Conservation (phyloP, 768 basidiomycete genomes). For the Kwoniella dejecticola region DNA sequence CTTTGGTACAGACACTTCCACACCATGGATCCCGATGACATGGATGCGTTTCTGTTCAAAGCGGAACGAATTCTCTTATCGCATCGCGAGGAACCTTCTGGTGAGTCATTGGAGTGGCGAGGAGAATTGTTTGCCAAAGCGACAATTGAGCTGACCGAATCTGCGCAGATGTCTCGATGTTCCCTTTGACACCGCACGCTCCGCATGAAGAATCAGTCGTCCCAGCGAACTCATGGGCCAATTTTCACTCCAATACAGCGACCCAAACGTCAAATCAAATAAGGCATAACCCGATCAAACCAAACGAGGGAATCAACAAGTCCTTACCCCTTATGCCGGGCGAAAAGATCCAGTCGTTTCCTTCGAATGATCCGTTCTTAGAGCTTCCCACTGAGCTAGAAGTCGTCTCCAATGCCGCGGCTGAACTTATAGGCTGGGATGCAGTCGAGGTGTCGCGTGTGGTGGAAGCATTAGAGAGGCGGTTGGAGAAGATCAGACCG, state of each 20-base stretch:
- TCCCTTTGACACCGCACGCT: conserved; percentile 6
- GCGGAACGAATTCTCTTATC: conserved; percentile 30
- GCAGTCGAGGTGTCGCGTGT: conserved; percentile 62
- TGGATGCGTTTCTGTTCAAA: conserved; percentile 41
- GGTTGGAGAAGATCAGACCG: conserved; percentile 56
- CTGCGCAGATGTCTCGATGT: conserved; percentile 19
- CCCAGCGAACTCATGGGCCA: conserved; percentile 21
- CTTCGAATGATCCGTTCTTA: conserved; percentile 69
- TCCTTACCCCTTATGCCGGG: conserved; percentile 60
- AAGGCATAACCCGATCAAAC: conserved; percentile 9
- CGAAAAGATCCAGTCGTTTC: conserved; percentile 66
- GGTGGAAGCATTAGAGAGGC: conserved; percentile 68
- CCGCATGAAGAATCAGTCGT: conserved; percentile 20
- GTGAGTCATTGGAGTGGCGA: conserved; percentile 12
- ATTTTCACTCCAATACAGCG: conserved; percentile 23
- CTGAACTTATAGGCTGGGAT: conserved; percentile 63
- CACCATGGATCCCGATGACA: conserved; percentile 29
- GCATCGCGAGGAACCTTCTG: conserved; percentile 20
- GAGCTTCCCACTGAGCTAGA: conserved; percentile 62
- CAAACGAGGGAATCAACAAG: conserved; percentile 19
- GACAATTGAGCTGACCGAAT: neutral
- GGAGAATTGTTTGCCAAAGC: neutral
- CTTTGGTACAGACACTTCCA: conserved; percentile 32
- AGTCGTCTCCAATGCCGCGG: conserved; percentile 62
- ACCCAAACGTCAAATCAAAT: neutral